Evolutionary conservation across 768 basidiomycete species (phyloP).

Genomic region (Panellus pusillus): DNA sequence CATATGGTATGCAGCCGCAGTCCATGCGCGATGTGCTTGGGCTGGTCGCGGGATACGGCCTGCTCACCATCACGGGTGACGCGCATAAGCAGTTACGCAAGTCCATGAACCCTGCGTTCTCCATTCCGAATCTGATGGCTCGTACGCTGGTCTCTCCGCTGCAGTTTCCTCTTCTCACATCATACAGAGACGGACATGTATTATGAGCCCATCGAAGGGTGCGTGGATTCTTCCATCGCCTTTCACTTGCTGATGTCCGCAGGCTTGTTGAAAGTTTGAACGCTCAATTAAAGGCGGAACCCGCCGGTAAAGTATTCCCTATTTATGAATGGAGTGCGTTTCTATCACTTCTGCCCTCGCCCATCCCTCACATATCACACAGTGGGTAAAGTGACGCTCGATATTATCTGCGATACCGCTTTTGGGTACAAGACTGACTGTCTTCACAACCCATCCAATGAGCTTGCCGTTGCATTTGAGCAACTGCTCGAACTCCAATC

Average conservation of each 20-base stretch:
- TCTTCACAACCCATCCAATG: constrained; percentile 44
- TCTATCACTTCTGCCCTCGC: not conserved
- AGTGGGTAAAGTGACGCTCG: constrained; percentile 53
- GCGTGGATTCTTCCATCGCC: not conserved
- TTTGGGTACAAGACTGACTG: constrained; percentile 47
- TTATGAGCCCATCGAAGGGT: constrained; percentile 47
- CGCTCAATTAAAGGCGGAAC: constrained; percentile 29
- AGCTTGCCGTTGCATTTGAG: constrained; percentile 47
- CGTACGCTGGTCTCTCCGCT: constrained; percentile 27
- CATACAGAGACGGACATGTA: constrained; percentile 45
- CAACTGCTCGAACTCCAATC: constrained; percentile 39
- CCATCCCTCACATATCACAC: not conserved
- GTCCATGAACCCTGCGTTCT: constrained; percentile 54
- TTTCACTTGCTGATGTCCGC: not conserved
- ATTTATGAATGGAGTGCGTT: constrained; percentile 48
- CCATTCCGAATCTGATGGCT: constrained; percentile 41
- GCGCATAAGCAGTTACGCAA: constrained; percentile 52
- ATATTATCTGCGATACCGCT: constrained; percentile 50
- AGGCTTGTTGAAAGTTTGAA: constrained; percentile 41
- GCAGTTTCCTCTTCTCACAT: not conserved
- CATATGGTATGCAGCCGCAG: constrained; percentile 32
- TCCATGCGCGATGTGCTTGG: constrained; percentile 45
- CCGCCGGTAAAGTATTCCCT: constrained; percentile 20
- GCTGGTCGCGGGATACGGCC: constrained; percentile 43
- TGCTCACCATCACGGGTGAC: constrained; percentile 48